A percentile compares a stretch with the other conserved stretches of the same genome.
These are phyloP conservation scores for Spizellomyces sp. DNA, from an alignment of 192 early-diverging fungal species.

Conservation along the genomic window DNA sequence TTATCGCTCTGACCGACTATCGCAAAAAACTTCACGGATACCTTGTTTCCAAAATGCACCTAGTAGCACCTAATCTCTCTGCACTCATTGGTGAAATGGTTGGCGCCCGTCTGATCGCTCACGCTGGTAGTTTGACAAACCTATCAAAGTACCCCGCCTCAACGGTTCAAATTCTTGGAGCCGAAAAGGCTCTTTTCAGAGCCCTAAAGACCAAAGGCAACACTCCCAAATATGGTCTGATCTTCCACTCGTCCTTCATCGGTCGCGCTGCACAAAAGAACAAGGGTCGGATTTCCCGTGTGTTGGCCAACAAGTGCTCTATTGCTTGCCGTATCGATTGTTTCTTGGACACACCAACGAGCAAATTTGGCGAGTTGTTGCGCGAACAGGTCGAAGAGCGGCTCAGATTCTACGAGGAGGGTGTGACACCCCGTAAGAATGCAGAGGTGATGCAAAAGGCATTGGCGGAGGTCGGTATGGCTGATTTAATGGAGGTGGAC, in stretches of 20 bases:
- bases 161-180: constrained; percentile 99
- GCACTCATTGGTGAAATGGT: constrained; percentile 98
- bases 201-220: constrained; percentile 97
- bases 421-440: constrained; percentile 86
- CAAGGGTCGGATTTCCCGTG: constrained; percentile 97
- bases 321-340: constrained; percentile 98
- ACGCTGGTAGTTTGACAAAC: constrained; percentile 96
- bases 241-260: constrained; percentile 98
- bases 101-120: constrained; percentile 95
- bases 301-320: constrained; percentile 97
- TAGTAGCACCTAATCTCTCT: constrained; percentile 95
- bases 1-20: constrained; percentile 91
- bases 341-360: constrained; percentile 82
- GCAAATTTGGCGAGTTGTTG: constrained; percentile 91
- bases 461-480: constrained; percentile 67
- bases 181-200: constrained; percentile 99
- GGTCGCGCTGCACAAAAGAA: constrained; percentile 96
- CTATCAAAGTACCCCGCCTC: constrained; percentile 97
- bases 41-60: constrained; percentile 93
- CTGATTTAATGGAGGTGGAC: constrained; percentile 63
- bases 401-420: constrained; percentile 91
- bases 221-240: constrained; percentile 99
- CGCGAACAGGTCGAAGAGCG: constrained; percentile 96
- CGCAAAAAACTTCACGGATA: constrained; percentile 90
- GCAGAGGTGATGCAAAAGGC: constrained; percentile 81